Conservation (phyloP, 352 stramenopile genomes). For the Saprolegnia diclina region DNA sequence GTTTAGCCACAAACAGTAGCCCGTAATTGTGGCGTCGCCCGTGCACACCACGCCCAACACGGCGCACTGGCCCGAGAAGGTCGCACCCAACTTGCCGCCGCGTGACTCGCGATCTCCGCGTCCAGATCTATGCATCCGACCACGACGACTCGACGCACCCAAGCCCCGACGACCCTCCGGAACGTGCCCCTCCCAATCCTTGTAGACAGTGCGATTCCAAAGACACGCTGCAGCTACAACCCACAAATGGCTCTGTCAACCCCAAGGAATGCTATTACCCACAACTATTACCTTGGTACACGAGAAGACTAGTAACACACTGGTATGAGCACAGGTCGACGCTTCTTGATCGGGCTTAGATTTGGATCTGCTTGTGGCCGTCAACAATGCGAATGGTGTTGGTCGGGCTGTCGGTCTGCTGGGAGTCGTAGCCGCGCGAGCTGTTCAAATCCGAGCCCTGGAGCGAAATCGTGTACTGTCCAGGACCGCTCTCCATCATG, state of each 20-base stretch:
- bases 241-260: too few species aligned
- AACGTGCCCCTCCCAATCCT: too few species aligned
- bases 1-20: not conserved
- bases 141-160: not conserved
- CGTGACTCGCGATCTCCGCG: too few species aligned
- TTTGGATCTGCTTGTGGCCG: not conserved
- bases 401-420: not conserved
- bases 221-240: too few species aligned
- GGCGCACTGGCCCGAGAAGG: too few species aligned
- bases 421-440: not conserved
- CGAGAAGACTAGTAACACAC: too few species aligned
- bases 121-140: not conserved
- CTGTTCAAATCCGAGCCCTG: not conserved
- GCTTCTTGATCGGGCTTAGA: not conserved
- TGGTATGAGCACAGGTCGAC: too few species aligned
- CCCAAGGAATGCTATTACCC: too few species aligned
- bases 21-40: not conserved
- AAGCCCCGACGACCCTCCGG: not conserved
- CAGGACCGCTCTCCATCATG: constrained; percentile 7
- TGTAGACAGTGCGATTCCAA: too few species aligned
- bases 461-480: constrained; percentile 22
- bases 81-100: too few species aligned
- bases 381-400: constrained; percentile 21
- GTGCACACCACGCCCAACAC: not conserved
- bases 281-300: too few species aligned